Base-by-base conservation (phyloP, 192 early-diverging fungal genomes). In the Gigaspora rosea region DNA sequence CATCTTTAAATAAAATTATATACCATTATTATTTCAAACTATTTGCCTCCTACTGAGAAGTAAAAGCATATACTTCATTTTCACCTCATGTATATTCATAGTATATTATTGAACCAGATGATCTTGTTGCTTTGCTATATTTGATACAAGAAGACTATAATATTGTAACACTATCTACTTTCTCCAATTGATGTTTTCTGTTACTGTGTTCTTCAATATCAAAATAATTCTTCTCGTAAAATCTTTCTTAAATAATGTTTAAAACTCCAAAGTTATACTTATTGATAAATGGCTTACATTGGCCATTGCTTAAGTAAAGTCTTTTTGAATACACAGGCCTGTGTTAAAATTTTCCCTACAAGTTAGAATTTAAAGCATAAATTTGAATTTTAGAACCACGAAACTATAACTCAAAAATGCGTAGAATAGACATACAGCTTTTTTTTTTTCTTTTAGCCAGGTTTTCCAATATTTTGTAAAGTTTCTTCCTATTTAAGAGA, bases 381-480 rank as follows among this genome's bases (percentile, higher is more conserved):
- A 76, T 67, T 54, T 76, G 65, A 76, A 68, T 76, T 41, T 76
- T 54, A 70, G 27, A 50, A 68, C 22, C 9, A 76, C 48, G 46
- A 76, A 75, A 0, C 18, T 76, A 67, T 52, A 52, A 50, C 48
- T 67, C 32, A 76, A 71, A 68, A 51, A 76, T 68, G 36, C 4
- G 65, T 35, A 10, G 8, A 76, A 49, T 65, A 76, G 0, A 76
- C 75, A 76, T 76, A 76, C 75, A 15, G 62, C 64, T 76, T 76
- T 47, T 76, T 76, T 67, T 76, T 76, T 76, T 67, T 76, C 75
- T 50, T 76, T 67, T 76, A 76, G 8, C 75, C 75, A 76, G 15
- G 5, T 63, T n/a, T 76, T 65, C 75, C 75, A 76, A 47, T 76
- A 47, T 13, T 16, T 76, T 76, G 75, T 35, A 76, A 22, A 63